A percentile compares a stretch with the other conserved stretches of the same genome.
phyloP scores from a whole-genome alignment of 208 protist genomes.

The Acanthamoeba royreba region DNA sequence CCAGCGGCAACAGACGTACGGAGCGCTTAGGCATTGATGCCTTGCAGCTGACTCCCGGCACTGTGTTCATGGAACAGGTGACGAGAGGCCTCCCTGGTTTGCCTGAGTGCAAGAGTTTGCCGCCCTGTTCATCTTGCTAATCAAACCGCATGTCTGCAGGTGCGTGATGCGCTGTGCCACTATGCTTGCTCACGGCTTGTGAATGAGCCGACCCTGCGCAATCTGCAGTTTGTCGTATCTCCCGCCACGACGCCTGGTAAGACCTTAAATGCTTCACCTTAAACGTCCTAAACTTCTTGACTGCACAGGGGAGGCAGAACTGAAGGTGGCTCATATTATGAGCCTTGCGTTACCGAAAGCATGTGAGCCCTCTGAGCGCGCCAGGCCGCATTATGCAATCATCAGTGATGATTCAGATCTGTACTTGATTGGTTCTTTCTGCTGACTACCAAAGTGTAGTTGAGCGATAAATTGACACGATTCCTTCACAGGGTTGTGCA shows the following conservation, averaged over 20 bases:
- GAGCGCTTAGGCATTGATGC: not conserved
- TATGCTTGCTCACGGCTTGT: not conserved
- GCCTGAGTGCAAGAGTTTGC: too few species aligned
- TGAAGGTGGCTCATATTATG: not conserved
- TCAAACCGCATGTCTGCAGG: not conserved
- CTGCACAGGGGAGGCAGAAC: not conserved
- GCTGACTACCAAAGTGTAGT: not conserved
- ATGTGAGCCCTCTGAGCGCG: not conserved
- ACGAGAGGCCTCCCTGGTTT: too few species aligned
- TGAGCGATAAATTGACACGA: not conserved
- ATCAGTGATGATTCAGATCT: conserved; percentile 15
- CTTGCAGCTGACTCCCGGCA: conserved; percentile 13
- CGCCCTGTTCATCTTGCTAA: not conserved
- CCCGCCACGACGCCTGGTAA: not conserved
- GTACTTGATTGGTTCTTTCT: not conserved
- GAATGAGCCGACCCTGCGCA: not conserved
- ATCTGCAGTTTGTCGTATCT: not conserved
- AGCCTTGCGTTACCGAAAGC: not conserved
- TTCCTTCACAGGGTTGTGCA: not conserved
- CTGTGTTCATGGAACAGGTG: conserved; percentile 20
- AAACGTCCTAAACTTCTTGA: not conserved
- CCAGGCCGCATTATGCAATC: not conserved
- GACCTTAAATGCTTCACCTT: not conserved
- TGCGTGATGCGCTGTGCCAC: conserved; percentile 8
- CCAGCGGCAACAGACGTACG: not conserved